Percentiles rank a stretch among this genome's conserved stretches.
Conservation (phyloP, 2,329 filamentous ascomycete genomes). For the Aspergillus alliaceus region DNA sequence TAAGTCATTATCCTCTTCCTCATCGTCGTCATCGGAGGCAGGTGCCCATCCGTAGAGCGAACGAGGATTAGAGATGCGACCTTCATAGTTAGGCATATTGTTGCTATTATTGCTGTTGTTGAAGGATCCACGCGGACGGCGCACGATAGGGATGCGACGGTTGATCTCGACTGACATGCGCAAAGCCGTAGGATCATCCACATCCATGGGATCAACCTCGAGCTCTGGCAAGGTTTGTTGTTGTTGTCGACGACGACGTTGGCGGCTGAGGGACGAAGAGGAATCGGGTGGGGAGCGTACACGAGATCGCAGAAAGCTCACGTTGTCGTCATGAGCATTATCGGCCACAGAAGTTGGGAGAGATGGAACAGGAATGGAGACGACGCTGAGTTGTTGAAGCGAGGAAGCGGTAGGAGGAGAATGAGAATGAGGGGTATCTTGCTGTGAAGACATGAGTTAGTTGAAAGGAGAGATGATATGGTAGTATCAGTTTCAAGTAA, state of each 20-base stretch:
- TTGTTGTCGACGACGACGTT: slow-evolving; percentile 33
- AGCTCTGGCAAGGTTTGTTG: slow-evolving; percentile 22
- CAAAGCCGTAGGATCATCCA: slow-evolving; percentile 31
- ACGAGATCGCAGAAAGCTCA: slow-evolving; percentile 51
- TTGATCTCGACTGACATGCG: slow-evolving; percentile 40
- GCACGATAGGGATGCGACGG: slow-evolving; percentile 41
- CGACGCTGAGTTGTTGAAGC: slow-evolving; percentile 20
- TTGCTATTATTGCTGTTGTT: slow-evolving; percentile 34
- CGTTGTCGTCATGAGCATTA: slow-evolving; percentile 50
- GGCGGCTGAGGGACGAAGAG: slow-evolving; percentile 29
- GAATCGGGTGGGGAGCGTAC: slow-evolving; percentile 28
- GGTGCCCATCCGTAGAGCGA: slow-evolving; percentile 63
- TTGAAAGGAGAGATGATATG: background rate
- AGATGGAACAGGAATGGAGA: slow-evolving; percentile 52
- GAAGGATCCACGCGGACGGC: slow-evolving; percentile 42
- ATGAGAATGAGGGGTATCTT: slow-evolving; percentile 47
- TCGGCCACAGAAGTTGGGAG: slow-evolving; percentile 48
- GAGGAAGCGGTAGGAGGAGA: slow-evolving; percentile 40
- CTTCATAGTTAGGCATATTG: slow-evolving; percentile 54
- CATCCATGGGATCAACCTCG: slow-evolving; percentile 37
- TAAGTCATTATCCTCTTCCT: slow-evolving; percentile 20
- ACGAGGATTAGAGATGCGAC: slow-evolving; percentile 54
- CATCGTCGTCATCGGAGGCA: slow-evolving; percentile 40
- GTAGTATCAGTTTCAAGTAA: background rate
- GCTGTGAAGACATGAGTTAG: slow-evolving; percentile 16